Conservation (phyloP, 495 filamentous ascomycete genomes). For the Penicillium coprophilum region DNA sequence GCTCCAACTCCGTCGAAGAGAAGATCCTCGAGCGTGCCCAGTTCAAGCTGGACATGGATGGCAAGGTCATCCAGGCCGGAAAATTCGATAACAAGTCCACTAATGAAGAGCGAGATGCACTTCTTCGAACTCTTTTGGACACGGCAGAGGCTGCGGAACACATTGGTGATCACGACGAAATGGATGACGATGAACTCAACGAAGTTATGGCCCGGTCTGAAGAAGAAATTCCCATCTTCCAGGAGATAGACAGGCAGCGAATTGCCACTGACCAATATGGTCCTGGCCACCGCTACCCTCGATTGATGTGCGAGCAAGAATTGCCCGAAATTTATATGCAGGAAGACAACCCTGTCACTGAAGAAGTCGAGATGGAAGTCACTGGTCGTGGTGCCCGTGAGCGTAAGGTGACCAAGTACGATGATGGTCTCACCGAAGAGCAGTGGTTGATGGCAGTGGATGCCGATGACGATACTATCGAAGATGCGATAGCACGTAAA, state of each 20-base stretch:
- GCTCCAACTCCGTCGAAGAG: slow-evolving; percentile 94
- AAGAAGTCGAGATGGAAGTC: slow-evolving; percentile 72
- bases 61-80: slow-evolving; percentile 98
- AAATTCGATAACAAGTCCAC: slow-evolving; percentile 99
- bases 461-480: slow-evolving; percentile 89
- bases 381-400: slow-evolving; percentile 90
- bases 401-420: slow-evolving; percentile 88
- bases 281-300: slow-evolving; percentile 60
- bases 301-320: slow-evolving; percentile 84
- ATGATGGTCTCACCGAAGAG: slow-evolving; percentile 96
- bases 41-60: slow-evolving; percentile 98
- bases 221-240: slow-evolving; percentile 67
- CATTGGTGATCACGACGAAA: slow-evolving; percentile 75
- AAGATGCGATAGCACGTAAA: slow-evolving; percentile 89
- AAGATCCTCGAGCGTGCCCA: slow-evolving; percentile 97
- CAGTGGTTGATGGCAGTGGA: slow-evolving; percentile 94
- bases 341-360: slow-evolving; percentile 78
- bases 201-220: slow-evolving; percentile 79
- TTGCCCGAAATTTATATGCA: slow-evolving; percentile 89
- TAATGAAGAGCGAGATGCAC: slow-evolving; percentile 94
- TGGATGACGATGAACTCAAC: slow-evolving; percentile 97
- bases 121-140: slow-evolving; percentile 88
- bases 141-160: slow-evolving; percentile 84
- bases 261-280: slow-evolving; percentile 65
- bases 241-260: slow-evolving; percentile 76